Percentiles rank a stretch among this genome's conserved stretches.
These are phyloP conservation scores for Cordyceps farinosa DNA, from an alignment of 2,329 filamentous ascomycete genomes.

Conservation along the genomic window DNA sequence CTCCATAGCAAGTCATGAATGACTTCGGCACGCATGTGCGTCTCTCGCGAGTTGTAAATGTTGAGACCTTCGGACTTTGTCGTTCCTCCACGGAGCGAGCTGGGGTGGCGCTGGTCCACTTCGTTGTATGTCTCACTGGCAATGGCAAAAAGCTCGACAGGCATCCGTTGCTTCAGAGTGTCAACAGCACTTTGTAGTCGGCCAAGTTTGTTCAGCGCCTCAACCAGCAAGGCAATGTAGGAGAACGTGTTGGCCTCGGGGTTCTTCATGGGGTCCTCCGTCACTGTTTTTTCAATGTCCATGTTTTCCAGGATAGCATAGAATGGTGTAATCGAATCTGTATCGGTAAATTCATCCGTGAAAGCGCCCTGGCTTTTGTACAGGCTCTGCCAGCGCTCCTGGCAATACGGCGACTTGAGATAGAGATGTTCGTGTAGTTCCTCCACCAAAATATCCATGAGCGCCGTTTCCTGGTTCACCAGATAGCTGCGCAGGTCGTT, in stretches of 20 bases:
- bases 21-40: constrained; percentile 75
- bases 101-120: constrained; percentile 89
- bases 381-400: constrained; percentile 88
- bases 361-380: constrained; percentile 60
- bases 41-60: constrained; percentile 65
- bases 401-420: constrained; percentile 95
- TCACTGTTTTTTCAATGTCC: constrained; percentile 58
- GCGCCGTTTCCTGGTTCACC: constrained; percentile 82
- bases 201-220: constrained; percentile 85
- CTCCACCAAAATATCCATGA: constrained; percentile 95
- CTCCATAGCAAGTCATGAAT: constrained; percentile 90
- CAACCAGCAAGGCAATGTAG: constrained; percentile 83
- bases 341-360: constrained; percentile 46
- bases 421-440: constrained; percentile 97
- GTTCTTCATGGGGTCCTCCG: constrained; percentile 88
- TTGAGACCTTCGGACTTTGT: constrained; percentile 54
- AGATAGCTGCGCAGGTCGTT: constrained; percentile 84
- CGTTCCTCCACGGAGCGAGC: constrained; percentile 60
- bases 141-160: constrained; percentile 88
- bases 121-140: constrained; percentile 95
- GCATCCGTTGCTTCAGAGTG: constrained; percentile 85
- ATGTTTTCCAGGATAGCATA: constrained; percentile 57
- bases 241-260: constrained; percentile 94
- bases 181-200: constrained; percentile 83
- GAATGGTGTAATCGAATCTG: constrained; percentile 49